Conservation (phyloP, 768 basidiomycete genomes). For the Rhizopogon roseolus region DNA sequence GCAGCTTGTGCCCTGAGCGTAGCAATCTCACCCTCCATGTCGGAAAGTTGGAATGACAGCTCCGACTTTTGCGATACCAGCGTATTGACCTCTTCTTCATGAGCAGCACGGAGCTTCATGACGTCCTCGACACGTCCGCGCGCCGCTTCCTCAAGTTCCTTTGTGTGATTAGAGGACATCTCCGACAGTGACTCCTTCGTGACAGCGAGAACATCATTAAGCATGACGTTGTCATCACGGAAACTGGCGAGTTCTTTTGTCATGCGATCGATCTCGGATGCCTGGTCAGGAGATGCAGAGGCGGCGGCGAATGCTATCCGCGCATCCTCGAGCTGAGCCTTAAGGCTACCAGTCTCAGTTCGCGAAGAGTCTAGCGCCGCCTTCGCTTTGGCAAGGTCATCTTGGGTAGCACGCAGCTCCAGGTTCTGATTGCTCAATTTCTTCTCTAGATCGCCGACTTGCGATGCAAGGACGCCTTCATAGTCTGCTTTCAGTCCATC, state of each 20-base stretch:
- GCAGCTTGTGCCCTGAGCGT: slow-evolving; percentile 53
- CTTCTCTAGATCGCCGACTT: slow-evolving; percentile 57
- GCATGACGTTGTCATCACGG: slow-evolving; percentile 66
- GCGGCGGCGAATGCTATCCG: slow-evolving; percentile 39
- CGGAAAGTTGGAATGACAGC: slow-evolving; percentile 57
- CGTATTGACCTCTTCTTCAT: slow-evolving; percentile 56
- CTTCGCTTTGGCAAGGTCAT: slow-evolving; percentile 78
- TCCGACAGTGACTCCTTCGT: slow-evolving; percentile 69
- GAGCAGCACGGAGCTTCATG: slow-evolving; percentile 50
- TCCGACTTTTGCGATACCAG: slow-evolving; percentile 60
- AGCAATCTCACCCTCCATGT: slow-evolving; percentile 74
- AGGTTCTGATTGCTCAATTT: slow-evolving; percentile 55
- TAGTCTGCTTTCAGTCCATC: slow-evolving; percentile 65
- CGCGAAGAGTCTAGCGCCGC: slow-evolving; percentile 45
- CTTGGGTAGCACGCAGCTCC: slow-evolving; percentile 80
- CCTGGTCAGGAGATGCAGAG: slow-evolving; percentile 42
- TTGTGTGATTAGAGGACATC: slow-evolving; percentile 63
- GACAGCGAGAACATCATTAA: slow-evolving; percentile 60
- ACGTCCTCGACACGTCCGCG: slow-evolving; percentile 66
- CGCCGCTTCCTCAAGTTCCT: slow-evolving; percentile 75
- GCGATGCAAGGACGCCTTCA: slow-evolving; percentile 49
- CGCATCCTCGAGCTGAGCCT: slow-evolving; percentile 61
- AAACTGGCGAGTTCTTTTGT: slow-evolving; percentile 52
- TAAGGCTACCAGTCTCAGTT: slow-evolving; percentile 51
- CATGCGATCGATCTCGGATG: slow-evolving; percentile 51